phyloP scores from a whole-genome alignment of 768 basidiomycete genomes.

The Boletales sp. region DNA sequence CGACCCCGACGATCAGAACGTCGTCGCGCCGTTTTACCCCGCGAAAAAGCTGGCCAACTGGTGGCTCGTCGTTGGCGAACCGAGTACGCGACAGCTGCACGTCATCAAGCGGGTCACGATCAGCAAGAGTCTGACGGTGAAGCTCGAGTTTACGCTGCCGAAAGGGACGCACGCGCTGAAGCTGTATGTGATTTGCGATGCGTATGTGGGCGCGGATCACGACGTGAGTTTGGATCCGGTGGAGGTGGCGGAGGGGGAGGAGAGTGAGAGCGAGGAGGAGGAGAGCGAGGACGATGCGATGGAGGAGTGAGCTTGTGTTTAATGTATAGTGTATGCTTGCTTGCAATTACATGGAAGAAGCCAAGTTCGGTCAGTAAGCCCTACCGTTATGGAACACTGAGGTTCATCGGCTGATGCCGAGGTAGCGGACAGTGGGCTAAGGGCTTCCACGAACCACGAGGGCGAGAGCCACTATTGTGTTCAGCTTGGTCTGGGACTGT shows the following conservation, averaged over 20 bases:
- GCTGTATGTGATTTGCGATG: slow-evolving; percentile 90
- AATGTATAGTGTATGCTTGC: too few species aligned
- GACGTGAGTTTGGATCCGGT: slow-evolving; percentile 81
- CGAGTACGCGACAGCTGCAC: slow-evolving; percentile 73
- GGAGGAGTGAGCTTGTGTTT: slow-evolving; percentile 37
- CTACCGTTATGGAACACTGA: too few species aligned
- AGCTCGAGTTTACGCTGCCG: slow-evolving; percentile 85
- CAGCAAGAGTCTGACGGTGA: slow-evolving; percentile 64
- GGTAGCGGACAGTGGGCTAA: too few species aligned
- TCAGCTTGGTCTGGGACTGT: too few species aligned
- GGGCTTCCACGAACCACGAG: too few species aligned
- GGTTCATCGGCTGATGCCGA: too few species aligned
- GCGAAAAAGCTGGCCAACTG: slow-evolving; percentile 89
- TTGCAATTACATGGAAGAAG: too few species aligned
- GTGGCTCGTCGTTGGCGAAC: slow-evolving; percentile 96
- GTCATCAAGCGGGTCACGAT: slow-evolving; percentile 86
- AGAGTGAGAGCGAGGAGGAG: slow-evolving; percentile 63
- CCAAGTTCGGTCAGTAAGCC: too few species aligned
- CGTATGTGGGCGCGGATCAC: slow-evolving; percentile 89
- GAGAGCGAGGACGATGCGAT: slow-evolving; percentile 61
- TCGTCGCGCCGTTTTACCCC: slow-evolving; percentile 94
- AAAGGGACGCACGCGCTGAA: slow-evolving; percentile 81
- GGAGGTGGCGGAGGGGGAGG: slow-evolving; percentile 88
- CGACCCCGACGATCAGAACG: slow-evolving; percentile 67
- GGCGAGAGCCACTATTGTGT: too few species aligned